Base-by-base conservation (phyloP, 2,329 filamentous ascomycete species). In the Seiridium unicorne region DNA sequence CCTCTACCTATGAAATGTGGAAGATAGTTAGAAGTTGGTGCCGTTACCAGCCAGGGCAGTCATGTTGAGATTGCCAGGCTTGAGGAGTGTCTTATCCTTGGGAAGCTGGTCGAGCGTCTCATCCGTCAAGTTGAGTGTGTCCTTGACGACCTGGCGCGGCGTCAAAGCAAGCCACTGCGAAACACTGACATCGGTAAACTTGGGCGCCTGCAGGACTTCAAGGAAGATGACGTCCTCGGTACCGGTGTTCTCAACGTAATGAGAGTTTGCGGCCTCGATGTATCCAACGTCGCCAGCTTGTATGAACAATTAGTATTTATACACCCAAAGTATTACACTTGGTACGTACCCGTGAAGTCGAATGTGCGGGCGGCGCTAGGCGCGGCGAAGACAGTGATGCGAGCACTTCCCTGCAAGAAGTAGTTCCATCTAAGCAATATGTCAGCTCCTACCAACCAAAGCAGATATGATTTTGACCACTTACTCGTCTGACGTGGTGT, bases 231-330 rank as follows among this genome's bases (percentile, higher is more conserved):
- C 71, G 61, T 85, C 81, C 61, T 83, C 81, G 8, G 76, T 79
- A 18, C 84, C 84, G 0, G 80, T 85, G 66, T 87, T 88, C 72
- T 88, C 84, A 18, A 88, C 74, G 63, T 87, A 88, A 68, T 88
- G 86, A 0, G 81, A 79, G 44, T 79, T 76, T 0, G 79, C 76
- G 8, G 79, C 76, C 1, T 84, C 83, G 9, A 88, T 81, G 61
- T 87, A 87, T 0, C 83, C 84, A 0, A 87, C 84, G 61, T 86
- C 83, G 13, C 84, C 84, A 26, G 83, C 82, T 26, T 35, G 49
- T 32, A 18, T 48, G n/a, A n/a, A 18, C 7, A 18, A 18, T 48
- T 18, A 18, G 46, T 8, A 32, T n/a, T 32, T 18, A 44, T 9
- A 44, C n/a, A 44, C 10, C n/a, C 42, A 44, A 26, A 26, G 18